Evolutionary conservation across 1,139 yeast genomes (phyloP).

Genomic region (Blastobotrys buckinghamii): DNA sequence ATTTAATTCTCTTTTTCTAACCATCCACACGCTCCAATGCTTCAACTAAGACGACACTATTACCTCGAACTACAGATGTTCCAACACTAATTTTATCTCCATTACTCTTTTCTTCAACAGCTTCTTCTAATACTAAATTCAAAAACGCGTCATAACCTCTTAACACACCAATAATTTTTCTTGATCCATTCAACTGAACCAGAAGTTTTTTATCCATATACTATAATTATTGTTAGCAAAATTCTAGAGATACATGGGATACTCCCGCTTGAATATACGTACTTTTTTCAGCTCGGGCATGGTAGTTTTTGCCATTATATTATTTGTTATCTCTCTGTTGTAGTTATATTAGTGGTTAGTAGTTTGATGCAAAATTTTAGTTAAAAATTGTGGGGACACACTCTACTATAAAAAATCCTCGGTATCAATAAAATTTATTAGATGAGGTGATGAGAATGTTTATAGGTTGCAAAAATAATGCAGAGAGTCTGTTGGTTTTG

Average conservation of each 20-base stretch:
- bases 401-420: no score
- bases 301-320: constrained; percentile 30
- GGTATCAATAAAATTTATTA: no score
- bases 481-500: no score
- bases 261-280: constrained; percentile 17
- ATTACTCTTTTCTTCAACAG: constrained; percentile 52
- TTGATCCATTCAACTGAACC: constrained; percentile 66
- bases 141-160: constrained; percentile 77
- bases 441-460: no score
- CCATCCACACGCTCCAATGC: constrained; percentile 26
- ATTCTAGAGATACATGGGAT: no score
- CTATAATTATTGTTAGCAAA: constrained; percentile 30
- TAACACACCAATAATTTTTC: constrained; percentile 65
- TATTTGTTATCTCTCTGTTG: background rate
- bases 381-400: no score
- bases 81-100: constrained; percentile 53
- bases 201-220: constrained; percentile 72
- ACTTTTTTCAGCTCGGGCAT: constrained; percentile 59
- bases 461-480: no score
- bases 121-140: constrained; percentile 69
- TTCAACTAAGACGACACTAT: constrained; percentile 40
- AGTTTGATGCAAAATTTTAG: no score
- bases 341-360: no score
- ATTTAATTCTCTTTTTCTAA: no score
- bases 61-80: constrained; percentile 42